Conservation (phyloP, 352 stramenopile species). For the Elongisporangium undulatum region DNA sequence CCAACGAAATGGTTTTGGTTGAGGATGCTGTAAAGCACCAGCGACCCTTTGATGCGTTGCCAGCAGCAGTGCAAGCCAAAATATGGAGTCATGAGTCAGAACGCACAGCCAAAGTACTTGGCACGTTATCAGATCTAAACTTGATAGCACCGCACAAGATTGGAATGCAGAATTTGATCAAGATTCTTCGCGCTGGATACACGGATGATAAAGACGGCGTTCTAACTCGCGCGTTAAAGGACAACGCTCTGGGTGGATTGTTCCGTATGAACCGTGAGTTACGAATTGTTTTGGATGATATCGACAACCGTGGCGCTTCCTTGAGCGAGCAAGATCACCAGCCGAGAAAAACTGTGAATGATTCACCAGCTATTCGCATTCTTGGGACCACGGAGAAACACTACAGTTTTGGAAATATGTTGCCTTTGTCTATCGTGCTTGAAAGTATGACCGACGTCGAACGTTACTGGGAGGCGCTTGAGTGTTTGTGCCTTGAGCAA, state of each 20-base stretch:
- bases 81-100: slow-evolving; percentile 71
- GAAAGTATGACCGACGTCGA: slow-evolving; percentile 34
- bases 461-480: slow-evolving; percentile 72
- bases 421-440: slow-evolving; percentile 61
- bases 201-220: slow-evolving; percentile 63
- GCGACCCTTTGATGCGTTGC: slow-evolving; percentile 38
- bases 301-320: slow-evolving; percentile 6
- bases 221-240: slow-evolving; percentile 59
- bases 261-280: slow-evolving; percentile 50
- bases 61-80: slow-evolving; percentile 39
- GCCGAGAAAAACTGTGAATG: slow-evolving; percentile 15
- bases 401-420: slow-evolving; percentile 56
- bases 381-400: slow-evolving; percentile 61
- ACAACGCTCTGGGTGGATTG: slow-evolving; percentile 65
- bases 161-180: slow-evolving; percentile 72
- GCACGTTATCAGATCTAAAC: slow-evolving; percentile 60
- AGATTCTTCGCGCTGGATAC: slow-evolving; percentile 65
- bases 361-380: slow-evolving; percentile 28
- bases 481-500: slow-evolving; percentile 74
- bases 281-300: slow-evolving; percentile 51
- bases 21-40: slow-evolving; percentile 50
- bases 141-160: slow-evolving; percentile 77
- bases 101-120: slow-evolving; percentile 66
- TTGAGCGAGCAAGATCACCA: slow-evolving; percentile 1
- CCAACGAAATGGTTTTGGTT: slow-evolving; percentile 44